phyloP scores from a whole-genome alignment of 129 eudicot genomes.

The Flaveria trinervia region DNA sequence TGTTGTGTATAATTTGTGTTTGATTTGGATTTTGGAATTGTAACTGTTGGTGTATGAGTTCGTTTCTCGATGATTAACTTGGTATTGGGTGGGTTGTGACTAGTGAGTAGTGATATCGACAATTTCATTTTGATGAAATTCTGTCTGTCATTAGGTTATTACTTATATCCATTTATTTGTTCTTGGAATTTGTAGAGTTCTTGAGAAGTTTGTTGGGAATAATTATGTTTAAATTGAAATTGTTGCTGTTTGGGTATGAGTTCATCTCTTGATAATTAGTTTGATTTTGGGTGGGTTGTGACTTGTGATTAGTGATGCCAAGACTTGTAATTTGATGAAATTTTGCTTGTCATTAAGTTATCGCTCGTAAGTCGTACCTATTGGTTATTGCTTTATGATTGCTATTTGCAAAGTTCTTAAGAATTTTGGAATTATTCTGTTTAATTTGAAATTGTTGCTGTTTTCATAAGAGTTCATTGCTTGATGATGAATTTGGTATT shows the following conservation, averaged over 20 bases:
- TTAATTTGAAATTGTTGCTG: not conserved
- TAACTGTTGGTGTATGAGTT: slow-evolving; percentile 14
- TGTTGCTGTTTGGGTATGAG: slow-evolving; percentile 8
- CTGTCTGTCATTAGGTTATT: not conserved
- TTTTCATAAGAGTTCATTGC: not conserved
- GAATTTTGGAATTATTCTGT: not conserved
- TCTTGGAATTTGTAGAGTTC: not conserved
- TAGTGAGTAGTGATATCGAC: too few species aligned
- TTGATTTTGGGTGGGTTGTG: not conserved
- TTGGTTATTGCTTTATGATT: not conserved
- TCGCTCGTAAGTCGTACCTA: not conserved
- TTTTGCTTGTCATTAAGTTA: not conserved
- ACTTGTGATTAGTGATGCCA: not conserved
- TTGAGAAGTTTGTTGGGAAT: not conserved
- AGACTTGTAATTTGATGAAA: not conserved
- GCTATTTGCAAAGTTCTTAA: not conserved
- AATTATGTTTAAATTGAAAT: slow-evolving; percentile 8
- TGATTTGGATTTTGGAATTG: slow-evolving; percentile 16
- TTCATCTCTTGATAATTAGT: not conserved
- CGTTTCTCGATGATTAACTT: not conserved
- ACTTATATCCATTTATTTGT: not conserved
- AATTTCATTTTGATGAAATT: not conserved
- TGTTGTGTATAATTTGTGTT: not conserved
- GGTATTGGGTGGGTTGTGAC: not conserved
- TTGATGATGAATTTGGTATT: not conserved